phyloP scores from a whole-genome alignment of 2,329 filamentous ascomycete genomes.

The Stylonectria norvegica region DNA sequence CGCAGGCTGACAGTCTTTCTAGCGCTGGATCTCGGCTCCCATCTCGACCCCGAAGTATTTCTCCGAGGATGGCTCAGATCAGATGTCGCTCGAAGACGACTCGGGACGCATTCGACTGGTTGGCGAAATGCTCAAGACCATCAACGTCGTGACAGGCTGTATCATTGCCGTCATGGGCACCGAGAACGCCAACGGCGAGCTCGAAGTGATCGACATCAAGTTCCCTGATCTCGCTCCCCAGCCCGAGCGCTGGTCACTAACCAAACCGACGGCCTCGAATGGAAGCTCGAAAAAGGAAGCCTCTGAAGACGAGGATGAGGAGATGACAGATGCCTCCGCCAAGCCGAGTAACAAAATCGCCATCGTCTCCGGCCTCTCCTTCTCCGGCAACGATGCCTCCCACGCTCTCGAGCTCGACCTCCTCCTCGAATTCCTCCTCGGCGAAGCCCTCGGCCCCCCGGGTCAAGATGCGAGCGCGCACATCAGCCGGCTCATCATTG shows the following conservation, averaged over 20 bases:
- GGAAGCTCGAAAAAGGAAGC: slow-evolving; percentile 30
- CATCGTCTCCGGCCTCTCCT: slow-evolving; percentile 82
- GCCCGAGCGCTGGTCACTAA: slow-evolving; percentile 72
- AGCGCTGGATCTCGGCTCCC: slow-evolving; percentile 88
- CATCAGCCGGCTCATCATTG: slow-evolving; percentile 85
- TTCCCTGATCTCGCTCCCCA: slow-evolving; percentile 84
- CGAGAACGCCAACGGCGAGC: slow-evolving; percentile 86
- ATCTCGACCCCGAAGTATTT: slow-evolving; percentile 74
- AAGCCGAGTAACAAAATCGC: slow-evolving; percentile 64
- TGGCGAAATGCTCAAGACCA: slow-evolving; percentile 63
- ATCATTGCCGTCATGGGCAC: slow-evolving; percentile 94
- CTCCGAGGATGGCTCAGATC: slow-evolving; percentile 55
- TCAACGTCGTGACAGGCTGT: slow-evolving; percentile 83
- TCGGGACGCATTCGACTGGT: slow-evolving; percentile 81
- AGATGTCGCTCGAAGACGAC: slow-evolving; percentile 92
- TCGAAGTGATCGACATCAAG: slow-evolving; percentile 87
- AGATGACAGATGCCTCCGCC: slow-evolving; percentile 52
- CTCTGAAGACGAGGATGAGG: slow-evolving; percentile 46
- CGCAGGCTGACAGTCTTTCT: slow-evolving; percentile 5
- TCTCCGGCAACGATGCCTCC: slow-evolving; percentile 69
- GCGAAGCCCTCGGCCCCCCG: slow-evolving; percentile 64
- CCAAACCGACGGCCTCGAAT: slow-evolving; percentile 42
- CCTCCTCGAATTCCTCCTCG: slow-evolving; percentile 81
- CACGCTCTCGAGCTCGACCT: slow-evolving; percentile 74
- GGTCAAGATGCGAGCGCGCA: slow-evolving; percentile 58